Evolutionary conservation across 495 filamentous ascomycete species (phyloP), one percentile per base, ranked within the genome.

Genomic region (Chaetomium fimeti): DNA sequence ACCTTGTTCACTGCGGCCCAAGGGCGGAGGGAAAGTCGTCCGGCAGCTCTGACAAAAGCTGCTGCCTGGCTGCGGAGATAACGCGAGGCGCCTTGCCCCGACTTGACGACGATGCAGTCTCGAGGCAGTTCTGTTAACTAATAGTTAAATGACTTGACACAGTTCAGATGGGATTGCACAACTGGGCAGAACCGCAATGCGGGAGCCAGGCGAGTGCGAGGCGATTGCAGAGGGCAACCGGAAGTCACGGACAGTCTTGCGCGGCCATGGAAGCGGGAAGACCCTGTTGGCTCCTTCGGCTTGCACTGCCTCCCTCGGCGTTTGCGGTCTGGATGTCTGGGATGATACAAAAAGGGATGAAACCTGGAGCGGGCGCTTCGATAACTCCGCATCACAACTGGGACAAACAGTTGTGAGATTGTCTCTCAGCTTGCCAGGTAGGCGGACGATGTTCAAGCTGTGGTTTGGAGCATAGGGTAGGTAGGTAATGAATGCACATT

Each of bases 301-400:
- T 22, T 61, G 63, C 63, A 65, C 63, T 48, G 63, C 63, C 63
- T 56, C 63, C 32, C 4, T 40, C 18, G 38, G 42, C 59, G 57
- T 32, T 60, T 32, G 25, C 24, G 5, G 32, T 32, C 28, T 56
- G 47, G 38, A 25, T 12, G 8, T 16, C 28, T 12, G 6, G 25
- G 22, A 24, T 40, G 54, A 27, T n/a, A n/a, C 9, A 42, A 38
- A 22, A 15, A 24, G 38, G 54, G 54, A 57, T 42, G 32, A 24
- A 32, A n/a, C 52, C 52, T 20, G 25, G 16, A n/a, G 4, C 16
- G 6, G 28, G 25, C 15, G 25, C 52, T 18, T 18, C 7, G 12
- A 54, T 18, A 36, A 36, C 32, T 36, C 32, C 32, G 32, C 40
- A 18, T 43, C 9, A 18, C 8, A 16, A 20, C 20, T 20, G 1